These are phyloP conservation scores for Ilex paraguariensis DNA, from an alignment of 305 asterid genomes.

Conservation along the genomic window DNA sequence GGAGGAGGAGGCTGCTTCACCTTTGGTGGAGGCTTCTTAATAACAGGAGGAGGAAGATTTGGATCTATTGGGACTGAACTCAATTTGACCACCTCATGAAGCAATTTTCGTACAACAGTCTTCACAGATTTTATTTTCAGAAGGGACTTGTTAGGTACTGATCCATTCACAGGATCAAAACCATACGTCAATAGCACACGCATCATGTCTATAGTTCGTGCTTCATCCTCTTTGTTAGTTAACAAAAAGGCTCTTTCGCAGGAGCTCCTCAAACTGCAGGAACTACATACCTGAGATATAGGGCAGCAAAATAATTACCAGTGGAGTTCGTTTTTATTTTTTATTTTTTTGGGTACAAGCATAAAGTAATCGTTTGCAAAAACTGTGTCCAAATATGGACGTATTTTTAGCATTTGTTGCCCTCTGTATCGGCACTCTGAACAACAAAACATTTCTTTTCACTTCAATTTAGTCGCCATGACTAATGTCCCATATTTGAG, in stretches of 20 bases:
- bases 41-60: slow-evolving; percentile 81
- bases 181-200: slow-evolving; percentile 81
- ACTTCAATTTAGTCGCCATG: no score
- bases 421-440: no score
- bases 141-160: slow-evolving; percentile 56
- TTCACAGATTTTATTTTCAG: slow-evolving; percentile 69
- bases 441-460: no score
- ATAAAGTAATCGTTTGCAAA: no score
- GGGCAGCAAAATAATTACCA: slow-evolving; percentile 8
- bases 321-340: slow-evolving; percentile 1
- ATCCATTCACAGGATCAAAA: slow-evolving; percentile 66
- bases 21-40: slow-evolving; percentile 82
- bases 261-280: slow-evolving; percentile 84
- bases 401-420: no score
- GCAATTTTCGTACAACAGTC: slow-evolving; percentile 69
- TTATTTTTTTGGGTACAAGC: neutral
- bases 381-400: no score
- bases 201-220: slow-evolving; percentile 82
- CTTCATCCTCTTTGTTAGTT: slow-evolving; percentile 93
- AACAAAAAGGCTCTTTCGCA: slow-evolving; percentile 89
- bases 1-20: slow-evolving; percentile 92
- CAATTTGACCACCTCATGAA: slow-evolving; percentile 82
- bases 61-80: slow-evolving; percentile 97
- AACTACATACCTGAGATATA: slow-evolving; percentile 82
- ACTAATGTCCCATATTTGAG: no score